Evolutionary conservation across 164 flowering plant genomes (phyloP), one percentile per base, ranked within the genome.

Genomic region (Aristolochia contorta): DNA sequence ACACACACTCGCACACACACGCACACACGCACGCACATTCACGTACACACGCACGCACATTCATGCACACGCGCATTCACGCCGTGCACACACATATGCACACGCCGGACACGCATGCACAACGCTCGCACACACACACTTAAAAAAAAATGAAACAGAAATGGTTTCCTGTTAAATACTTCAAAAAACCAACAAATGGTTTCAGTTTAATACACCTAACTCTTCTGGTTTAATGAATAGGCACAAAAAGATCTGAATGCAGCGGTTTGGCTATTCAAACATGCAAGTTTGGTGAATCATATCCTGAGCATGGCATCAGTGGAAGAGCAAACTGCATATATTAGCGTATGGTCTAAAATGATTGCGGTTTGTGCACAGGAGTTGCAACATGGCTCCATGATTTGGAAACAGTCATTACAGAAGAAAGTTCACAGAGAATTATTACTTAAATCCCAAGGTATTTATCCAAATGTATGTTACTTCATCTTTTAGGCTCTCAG

Each of bases 281-380:
- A 90, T 77, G 75, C 81, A 2, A 58, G 58, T 30, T 74, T 72
- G 56, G 68, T 77, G 54, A 25, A 83, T 55, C 75, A 73, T 53
- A 75, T 86, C 65, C 62, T 88, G 62, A 77, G 52, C 12, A 63
- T 75, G 71, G 84, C 72, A 63, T 80, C 97, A 23, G 13, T 32
- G 43, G 83, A 83, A 61, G 85, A 90, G 55, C 89, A 79, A 65
- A 69, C 54, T 33, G 56, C 15, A 55, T 93, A 81, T 73, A 57
- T 81, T 41, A 75, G 85, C 41, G 66, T 76, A 33, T 93, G 97
- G 97, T 76, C 74, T 43, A 71, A 76, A 71, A 78, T 93, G 67
- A 27, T 82, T 63, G 78, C 77, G 67, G 78, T 68, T 62, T 93
- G 99, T 76, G 71, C 75, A 47, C 74, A 75, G 73, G 97, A 90